These are phyloP conservation scores for Fusarium foetens DNA, from an alignment of 2,329 filamentous ascomycete genomes.

Conservation along the genomic window DNA sequence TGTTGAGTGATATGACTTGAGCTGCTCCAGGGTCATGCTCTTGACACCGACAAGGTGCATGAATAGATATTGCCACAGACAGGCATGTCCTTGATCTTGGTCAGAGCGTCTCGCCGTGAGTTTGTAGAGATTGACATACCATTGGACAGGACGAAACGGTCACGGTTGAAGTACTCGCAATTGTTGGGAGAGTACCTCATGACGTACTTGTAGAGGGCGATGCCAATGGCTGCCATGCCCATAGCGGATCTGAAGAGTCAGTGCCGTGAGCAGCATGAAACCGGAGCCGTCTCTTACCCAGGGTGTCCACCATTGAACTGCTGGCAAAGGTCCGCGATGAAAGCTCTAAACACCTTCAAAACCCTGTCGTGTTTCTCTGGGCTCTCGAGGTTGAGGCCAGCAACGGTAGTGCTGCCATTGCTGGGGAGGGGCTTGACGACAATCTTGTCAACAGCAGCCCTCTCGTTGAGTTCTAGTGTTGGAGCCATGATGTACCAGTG, in stretches of 20 bases:
- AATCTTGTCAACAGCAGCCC: background rate
- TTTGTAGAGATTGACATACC: background rate
- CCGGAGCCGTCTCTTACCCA: background rate
- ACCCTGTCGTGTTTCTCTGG: background rate
- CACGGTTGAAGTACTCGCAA: background rate
- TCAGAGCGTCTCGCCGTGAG: background rate
- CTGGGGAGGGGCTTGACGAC: background rate
- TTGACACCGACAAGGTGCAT: background rate
- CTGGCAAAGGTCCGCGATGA: background rate
- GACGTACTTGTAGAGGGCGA: conserved; percentile 65
- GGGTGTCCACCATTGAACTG: background rate
- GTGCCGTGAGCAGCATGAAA: background rate
- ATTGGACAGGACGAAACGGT: background rate
- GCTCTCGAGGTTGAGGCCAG: background rate
- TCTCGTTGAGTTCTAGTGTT: background rate
- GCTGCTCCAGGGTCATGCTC: background rate
- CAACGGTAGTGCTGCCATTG: background rate
- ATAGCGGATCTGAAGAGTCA: background rate
- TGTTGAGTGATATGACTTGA: background rate
- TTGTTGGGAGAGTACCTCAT: conserved; percentile 67
- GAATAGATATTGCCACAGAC: background rate
- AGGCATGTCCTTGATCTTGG: background rate
- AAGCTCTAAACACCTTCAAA: background rate
- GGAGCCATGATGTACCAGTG: background rate
- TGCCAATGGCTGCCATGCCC: conserved; percentile 31